phyloP scores from a whole-genome alignment of 2,329 filamentous ascomycete genomes.

The Trichoderma guizhouense region DNA sequence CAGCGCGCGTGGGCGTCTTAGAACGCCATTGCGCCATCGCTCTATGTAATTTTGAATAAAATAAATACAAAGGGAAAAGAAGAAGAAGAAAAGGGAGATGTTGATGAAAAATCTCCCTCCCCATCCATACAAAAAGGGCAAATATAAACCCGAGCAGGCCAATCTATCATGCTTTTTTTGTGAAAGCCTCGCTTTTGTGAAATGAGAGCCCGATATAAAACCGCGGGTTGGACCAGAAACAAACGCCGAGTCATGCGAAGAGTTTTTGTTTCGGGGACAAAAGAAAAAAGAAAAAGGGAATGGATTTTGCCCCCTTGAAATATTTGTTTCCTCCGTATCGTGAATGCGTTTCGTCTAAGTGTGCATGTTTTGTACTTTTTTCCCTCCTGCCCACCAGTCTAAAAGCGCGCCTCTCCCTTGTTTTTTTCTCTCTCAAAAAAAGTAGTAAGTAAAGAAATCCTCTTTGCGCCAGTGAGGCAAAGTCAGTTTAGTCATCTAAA shows the following conservation, averaged over 20 bases:
- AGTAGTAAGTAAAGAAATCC: background rate
- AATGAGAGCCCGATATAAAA: background rate
- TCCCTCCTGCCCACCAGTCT: background rate
- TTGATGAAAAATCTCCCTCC: background rate
- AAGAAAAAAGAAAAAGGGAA: background rate
- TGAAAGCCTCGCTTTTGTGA: background rate
- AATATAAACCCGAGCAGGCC: too few relatives aligned
- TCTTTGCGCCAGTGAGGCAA: constrained; percentile 9
- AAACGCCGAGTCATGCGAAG: constrained; percentile 9
- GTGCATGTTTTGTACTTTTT: background rate
- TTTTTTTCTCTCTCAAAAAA: background rate
- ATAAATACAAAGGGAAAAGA: background rate
- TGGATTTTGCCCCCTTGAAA: background rate
- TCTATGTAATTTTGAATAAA: background rate
- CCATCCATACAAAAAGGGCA: background rate
- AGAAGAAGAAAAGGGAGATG: background rate
- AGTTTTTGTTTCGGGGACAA: background rate
- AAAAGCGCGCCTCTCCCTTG: background rate
- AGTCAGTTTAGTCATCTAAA: constrained; percentile 11
- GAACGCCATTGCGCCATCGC: constrained; percentile 11
- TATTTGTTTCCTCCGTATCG: background rate
- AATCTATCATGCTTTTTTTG: constrained; percentile 5
- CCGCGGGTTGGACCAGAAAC: background rate
- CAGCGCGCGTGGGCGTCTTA: background rate
- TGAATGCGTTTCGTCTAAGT: background rate